Evolutionary conservation across 2,329 filamentous ascomycete genomes (phyloP).

Genomic region (Ophiosphaerella narmari): DNA sequence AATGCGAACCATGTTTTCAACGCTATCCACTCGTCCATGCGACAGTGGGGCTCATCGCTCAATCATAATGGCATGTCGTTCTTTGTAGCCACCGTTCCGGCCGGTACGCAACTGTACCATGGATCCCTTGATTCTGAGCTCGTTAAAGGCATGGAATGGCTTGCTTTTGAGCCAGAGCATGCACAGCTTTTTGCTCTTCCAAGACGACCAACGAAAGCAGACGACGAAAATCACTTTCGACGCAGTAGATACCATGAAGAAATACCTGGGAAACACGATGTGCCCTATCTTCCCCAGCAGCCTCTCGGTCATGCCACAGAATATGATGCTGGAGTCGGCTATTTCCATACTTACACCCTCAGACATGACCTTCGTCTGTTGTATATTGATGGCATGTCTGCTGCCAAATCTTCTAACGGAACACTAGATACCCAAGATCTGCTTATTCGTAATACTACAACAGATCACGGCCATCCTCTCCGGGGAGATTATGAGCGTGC

Average conservation of each 20-base stretch:
- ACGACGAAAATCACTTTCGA: neutral
- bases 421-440: constrained; percentile 71
- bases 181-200: constrained; percentile 65
- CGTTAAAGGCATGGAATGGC: constrained; percentile 66
- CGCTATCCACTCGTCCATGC: constrained; percentile 70
- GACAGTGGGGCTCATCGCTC: constrained; percentile 74
- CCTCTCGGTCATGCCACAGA: neutral
- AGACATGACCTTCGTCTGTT: constrained; percentile 63
- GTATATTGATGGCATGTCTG: constrained; percentile 73
- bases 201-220: constrained; percentile 2
- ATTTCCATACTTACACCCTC: constrained; percentile 69
- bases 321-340: constrained; percentile 50
- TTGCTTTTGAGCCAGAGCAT: constrained; percentile 79
- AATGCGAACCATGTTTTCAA: constrained; percentile 74
- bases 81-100: constrained; percentile 68
- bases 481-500: constrained; percentile 60
- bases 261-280: no score
- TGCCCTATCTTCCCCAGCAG: no score
- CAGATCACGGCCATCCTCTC: constrained; percentile 23
- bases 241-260: neutral
- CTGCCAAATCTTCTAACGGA: constrained; percentile 67
- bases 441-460: constrained; percentile 56
- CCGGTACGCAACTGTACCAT: constrained; percentile 70
- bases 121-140: constrained; percentile 56
- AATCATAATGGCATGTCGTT: constrained; percentile 78